These are phyloP conservation scores for Apiospora koreana DNA, from an alignment of 2,329 filamentous ascomycete species.

Conservation along the genomic window DNA sequence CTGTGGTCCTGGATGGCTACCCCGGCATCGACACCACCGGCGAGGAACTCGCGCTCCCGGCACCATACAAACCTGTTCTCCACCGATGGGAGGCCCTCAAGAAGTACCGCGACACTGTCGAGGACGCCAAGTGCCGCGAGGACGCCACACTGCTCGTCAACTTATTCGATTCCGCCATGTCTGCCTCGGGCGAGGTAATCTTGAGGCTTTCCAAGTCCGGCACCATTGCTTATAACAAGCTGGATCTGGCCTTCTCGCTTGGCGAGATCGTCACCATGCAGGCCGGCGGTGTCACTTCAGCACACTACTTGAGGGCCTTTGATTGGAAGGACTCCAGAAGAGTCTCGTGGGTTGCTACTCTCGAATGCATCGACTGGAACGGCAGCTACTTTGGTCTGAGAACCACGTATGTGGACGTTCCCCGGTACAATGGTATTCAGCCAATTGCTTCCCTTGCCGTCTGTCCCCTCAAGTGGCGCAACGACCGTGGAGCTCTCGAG, in stretches of 20 bases:
- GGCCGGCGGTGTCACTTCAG: neutral
- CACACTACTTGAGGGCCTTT: neutral
- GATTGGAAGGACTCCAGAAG: fast-evolving
- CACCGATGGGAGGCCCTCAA: neutral
- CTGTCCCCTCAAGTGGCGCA: neutral
- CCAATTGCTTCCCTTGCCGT: neutral
- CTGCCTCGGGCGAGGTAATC: neutral
- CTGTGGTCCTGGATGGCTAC: neutral
- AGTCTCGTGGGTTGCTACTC: neutral
- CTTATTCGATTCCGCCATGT: neutral
- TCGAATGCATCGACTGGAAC: neutral
- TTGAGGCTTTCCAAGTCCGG: neutral
- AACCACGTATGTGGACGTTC: neutral
- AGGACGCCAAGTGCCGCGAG: neutral
- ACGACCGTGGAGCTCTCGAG: neutral
- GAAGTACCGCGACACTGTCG: neutral
- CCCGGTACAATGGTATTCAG: neutral
- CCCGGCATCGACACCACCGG: neutral
- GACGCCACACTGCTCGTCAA: neutral
- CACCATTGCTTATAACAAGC: neutral
- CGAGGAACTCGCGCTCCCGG: neutral
- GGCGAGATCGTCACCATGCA: neutral
- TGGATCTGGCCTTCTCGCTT: neutral
- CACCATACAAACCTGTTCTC: neutral
- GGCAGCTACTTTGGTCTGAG: neutral